Base-by-base conservation (phyloP, 495 filamentous ascomycete species). In the Xylaria flabelliformis region DNA sequence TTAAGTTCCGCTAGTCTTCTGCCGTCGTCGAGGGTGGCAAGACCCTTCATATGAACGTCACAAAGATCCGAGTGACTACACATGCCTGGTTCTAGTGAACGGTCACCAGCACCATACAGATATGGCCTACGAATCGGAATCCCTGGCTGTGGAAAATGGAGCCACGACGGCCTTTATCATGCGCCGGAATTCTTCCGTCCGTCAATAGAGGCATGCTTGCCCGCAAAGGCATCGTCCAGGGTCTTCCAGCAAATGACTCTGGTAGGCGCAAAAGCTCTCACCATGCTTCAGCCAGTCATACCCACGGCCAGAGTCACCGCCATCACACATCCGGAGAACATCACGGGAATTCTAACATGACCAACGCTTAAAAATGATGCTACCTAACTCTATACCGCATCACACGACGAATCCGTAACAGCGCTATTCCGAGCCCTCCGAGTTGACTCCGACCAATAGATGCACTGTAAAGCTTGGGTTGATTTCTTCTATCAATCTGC, bases 161-260 rank as follows among this genome's bases (percentile, higher is more conserved):
- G 96, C 96, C 72, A 97, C 95, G 91, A 91, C 93, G 73, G 96
- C 96, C 71, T 99, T 97, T 83, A 92, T 97, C 85, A 95, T 98
- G 71, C 98, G 96, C 86, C 92, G 95, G 80, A 97, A 97, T 84
- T 98, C 98, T 85, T 97, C 95, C 72, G 91, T 97, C 95, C 72
- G 91, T 97, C 80, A 98, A 97, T 81, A 96, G 97, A 76, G 95
- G 95, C 83, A 97, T 95, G 93, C 89, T 79, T 84, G 93, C 78
- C 85, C 93, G 83, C 85, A 93, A 83, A 87, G 93, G 93, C 32
- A 90, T 94, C 59, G 87, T 96, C 78, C 94, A 97, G 87, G 94
- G 94, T 48, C 85, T 96, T 51, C 94, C 94, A 56, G 93, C 84
- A 69, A 85, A 85, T 76, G 86, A 88, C 68, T 77, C 80, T 72